Conservation (phyloP, 352 stramenopile species). For the Phytophthora kernoviae region DNA sequence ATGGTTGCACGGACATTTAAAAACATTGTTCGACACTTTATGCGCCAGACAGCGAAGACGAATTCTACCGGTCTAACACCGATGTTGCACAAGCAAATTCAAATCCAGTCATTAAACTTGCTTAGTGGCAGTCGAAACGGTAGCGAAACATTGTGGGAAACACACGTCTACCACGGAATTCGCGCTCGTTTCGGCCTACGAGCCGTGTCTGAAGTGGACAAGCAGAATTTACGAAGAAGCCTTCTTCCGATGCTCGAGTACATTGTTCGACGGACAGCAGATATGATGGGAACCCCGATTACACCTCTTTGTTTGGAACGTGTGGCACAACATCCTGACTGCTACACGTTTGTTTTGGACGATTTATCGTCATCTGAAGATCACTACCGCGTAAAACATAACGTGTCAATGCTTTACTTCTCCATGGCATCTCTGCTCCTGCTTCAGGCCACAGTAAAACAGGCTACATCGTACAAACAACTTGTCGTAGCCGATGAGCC, state of each 20-base stretch:
- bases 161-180: conserved; percentile 80
- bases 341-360: conserved; percentile 78
- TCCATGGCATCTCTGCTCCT: conserved; percentile 87
- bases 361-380: conserved; percentile 53
- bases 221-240: conserved; percentile 68
- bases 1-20: conserved; percentile 91
- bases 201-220: conserved; percentile 77
- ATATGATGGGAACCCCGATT: conserved; percentile 71
- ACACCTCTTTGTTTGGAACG: conserved; percentile 42
- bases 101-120: conserved; percentile 69
- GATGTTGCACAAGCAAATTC: conserved; percentile 49
- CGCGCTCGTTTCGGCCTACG: conserved; percentile 67
- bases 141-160: conserved; percentile 76
- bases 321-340: conserved; percentile 55
- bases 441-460: conserved; percentile 72
- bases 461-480: conserved; percentile 83
- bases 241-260: conserved; percentile 53
- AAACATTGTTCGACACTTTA: conserved; percentile 79
- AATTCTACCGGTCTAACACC: conserved; percentile 49
- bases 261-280: conserved; percentile 52
- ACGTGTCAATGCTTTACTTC: conserved; percentile 86
- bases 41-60: conserved; percentile 49
- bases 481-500: conserved; percentile 70
- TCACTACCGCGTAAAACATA: conserved; percentile 79
- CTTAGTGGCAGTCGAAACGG: conserved; percentile 60